These are phyloP conservation scores for Cadophora gregata DNA, from an alignment of 2,329 filamentous ascomycete genomes.

Conservation along the genomic window DNA sequence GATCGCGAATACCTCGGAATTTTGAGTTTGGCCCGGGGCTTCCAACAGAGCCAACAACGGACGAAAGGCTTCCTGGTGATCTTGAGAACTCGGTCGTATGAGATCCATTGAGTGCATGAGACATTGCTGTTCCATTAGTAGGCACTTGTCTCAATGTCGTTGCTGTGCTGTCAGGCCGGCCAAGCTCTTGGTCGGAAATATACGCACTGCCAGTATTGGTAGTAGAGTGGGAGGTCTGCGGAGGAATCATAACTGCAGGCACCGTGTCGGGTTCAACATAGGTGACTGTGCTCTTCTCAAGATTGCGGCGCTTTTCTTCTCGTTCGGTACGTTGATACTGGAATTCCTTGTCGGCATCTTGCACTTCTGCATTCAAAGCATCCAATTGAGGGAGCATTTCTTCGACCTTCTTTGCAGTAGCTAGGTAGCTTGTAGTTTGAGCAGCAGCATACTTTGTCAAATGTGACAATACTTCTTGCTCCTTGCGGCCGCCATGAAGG, in stretches of 20 bases:
- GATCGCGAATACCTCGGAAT: constrained; percentile 91
- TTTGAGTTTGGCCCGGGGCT: constrained; percentile 62
- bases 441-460: constrained; percentile 92
- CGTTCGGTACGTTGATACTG: constrained; percentile 93
- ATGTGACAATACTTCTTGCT: constrained; percentile 94
- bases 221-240: constrained; percentile 39
- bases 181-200: constrained; percentile 71
- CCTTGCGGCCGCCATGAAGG: constrained; percentile 97
- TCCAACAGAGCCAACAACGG: constrained; percentile 46
- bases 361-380: constrained; percentile 86
- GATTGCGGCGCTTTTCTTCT: constrained; percentile 87
- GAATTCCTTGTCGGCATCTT: constrained; percentile 93
- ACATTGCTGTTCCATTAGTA: constrained; percentile 48
- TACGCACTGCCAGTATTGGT: constrained; percentile 46
- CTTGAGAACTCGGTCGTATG: constrained; percentile 49
- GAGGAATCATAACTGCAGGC: constrained; percentile 48
- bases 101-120: constrained; percentile 42
- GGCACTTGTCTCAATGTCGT: constrained; percentile 66
- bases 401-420: constrained; percentile 86
- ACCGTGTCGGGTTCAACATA: constrained; percentile 73
- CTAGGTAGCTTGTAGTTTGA: constrained; percentile 83
- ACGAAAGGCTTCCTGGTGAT: constrained; percentile 61
- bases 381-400: constrained; percentile 87
- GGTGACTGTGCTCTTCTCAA: constrained; percentile 85
- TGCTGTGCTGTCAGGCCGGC: constrained; percentile 74